Evolutionary conservation across 2,329 filamentous ascomycete species (phyloP), one percentile per base, ranked within the genome.

Genomic region (Pseudopithomyces maydicus): DNA sequence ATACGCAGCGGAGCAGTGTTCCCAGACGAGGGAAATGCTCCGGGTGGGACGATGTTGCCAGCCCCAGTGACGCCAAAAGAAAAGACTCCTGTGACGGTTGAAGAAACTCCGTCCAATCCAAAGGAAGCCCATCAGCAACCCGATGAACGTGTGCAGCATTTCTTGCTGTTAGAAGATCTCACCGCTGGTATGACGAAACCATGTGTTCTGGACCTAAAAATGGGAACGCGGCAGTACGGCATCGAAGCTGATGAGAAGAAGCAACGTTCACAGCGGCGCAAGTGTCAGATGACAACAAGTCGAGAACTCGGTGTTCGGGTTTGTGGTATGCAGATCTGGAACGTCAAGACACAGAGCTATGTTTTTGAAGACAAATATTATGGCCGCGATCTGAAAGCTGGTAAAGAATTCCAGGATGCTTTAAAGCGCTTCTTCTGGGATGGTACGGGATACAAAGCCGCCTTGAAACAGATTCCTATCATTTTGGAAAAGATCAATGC

Each of bases 281-380:
- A 99, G 76, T 98, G 95, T 75, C 89, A 91, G 62, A 89, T 86
- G 61, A 99, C 95, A 0, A 99, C 95, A 0, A 98, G 95, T 7
- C 88, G 89, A 57, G 88, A 96, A 74, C 85, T 99, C 0, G 95
- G 95, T 3, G 95, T 99, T 2, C 88, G 95, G 19, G 88, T 99
- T 4, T 99, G 95, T 72, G 95, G 95, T 4, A 88, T 99, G 79
- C 95, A 99, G 74, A 92, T 96, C 1, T 99, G 94, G 92, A 94
- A 98, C 71, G 88, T 88, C 20, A 88, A 88, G 63, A 89, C 87
- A 35, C 87, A 96, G 70, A 88, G 86, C 45, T 97, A 97, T 71
- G 82, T 93, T n/a, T 99, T 98, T 72, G 90, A 96, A 73, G 95
- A 99, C 83, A 99, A 99, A 77, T 99, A 99, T 76, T 97, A 92